Conservation (phyloP, 169 alveolate genomes). For the Eimeria maxima region DNA sequence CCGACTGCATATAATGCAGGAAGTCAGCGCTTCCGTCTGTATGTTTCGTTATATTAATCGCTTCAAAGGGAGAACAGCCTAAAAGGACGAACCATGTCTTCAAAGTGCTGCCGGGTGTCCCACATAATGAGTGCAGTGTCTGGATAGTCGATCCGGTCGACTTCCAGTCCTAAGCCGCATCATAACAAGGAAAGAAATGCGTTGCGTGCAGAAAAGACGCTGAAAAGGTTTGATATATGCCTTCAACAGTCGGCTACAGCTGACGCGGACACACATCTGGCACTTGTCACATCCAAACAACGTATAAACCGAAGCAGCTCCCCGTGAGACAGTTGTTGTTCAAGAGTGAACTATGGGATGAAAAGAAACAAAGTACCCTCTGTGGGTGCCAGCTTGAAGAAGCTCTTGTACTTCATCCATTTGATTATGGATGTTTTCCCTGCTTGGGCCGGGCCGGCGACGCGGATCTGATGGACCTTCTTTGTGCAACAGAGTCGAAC, state of each 20-base stretch:
- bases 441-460: constrained; percentile 85
- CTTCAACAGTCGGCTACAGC: not conserved
- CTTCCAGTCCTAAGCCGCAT: constrained; percentile 70
- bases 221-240: not conserved
- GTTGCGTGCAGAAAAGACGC: not conserved
- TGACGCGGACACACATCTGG: not conserved
- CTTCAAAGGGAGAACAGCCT: not conserved
- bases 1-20: too few species aligned
- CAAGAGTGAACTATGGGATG: not conserved
- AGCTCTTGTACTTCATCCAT: constrained; percentile 82
- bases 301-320: not conserved
- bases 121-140: constrained; percentile 82
- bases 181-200: not conserved
- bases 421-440: constrained; percentile 83
- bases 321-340: not conserved
- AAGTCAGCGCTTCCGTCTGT: too few species aligned
- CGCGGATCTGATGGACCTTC: constrained; percentile 81
- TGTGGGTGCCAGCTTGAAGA: constrained; percentile 83
- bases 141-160: constrained; percentile 80
- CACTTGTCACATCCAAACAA: not conserved
- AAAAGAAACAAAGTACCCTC: constrained; percentile 48
- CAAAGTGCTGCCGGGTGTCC: constrained; percentile 83
- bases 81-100: constrained; percentile 72
- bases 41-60: not conserved
- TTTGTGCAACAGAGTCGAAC: constrained; percentile 78